Conservation (phyloP, 495 filamentous ascomycete species). For the Ramalina intermedia region DNA sequence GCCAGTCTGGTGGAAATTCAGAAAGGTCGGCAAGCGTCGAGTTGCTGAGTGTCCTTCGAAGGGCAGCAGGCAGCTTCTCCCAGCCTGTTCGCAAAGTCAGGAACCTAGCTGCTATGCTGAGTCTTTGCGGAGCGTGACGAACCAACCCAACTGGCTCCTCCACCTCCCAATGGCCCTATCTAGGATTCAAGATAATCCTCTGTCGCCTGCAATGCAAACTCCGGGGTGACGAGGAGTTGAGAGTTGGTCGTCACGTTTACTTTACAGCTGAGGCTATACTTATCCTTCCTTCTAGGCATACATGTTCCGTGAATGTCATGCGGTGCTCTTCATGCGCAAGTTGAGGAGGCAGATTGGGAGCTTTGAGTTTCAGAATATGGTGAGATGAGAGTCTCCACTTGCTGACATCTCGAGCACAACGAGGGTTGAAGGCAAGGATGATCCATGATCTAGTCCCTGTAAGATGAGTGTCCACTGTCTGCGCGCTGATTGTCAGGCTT, state of each 20-base stretch:
- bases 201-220: neutral
- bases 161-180: constrained; percentile 24
- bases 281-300: too few species aligned
- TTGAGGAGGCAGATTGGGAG: too few species aligned
- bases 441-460: too few species aligned
- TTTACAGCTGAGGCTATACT: constrained; percentile 16
- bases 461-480: too few species aligned
- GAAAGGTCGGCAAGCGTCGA: constrained; percentile 17
- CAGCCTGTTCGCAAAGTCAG: constrained; percentile 18
- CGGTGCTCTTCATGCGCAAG: too few species aligned
- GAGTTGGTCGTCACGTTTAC: constrained; percentile 19
- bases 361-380: too few species aligned
- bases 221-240: neutral
- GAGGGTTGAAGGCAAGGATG: too few species aligned
- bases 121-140: neutral
- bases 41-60: constrained; percentile 18
- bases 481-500: too few species aligned
- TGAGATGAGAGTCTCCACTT: too few species aligned
- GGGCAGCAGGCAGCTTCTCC: constrained; percentile 31
- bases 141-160: constrained; percentile 8
- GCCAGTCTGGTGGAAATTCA: constrained; percentile 41
- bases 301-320: too few species aligned
- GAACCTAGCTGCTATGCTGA: constrained; percentile 15
- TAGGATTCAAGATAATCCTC: constrained; percentile 11
- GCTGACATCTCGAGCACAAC: too few species aligned